Percentiles rank a stretch among this genome's conserved stretches.
Evolutionary conservation across 805 yeast genomes (phyloP).

Genomic region (Ogataea methanolica): DNA sequence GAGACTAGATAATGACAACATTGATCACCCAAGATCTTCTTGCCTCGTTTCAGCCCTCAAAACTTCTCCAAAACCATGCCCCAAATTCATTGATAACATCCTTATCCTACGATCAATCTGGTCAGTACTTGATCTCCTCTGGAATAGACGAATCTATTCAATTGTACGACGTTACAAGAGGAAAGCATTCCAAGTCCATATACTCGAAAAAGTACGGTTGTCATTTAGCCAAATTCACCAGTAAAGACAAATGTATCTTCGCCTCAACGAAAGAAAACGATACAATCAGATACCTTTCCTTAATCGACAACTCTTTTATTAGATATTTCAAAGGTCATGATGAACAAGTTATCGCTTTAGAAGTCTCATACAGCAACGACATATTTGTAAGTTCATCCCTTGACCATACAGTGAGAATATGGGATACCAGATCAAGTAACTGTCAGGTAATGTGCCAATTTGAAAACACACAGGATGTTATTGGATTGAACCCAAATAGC

Average conservation of each 20-base stretch:
- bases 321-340: conserved; percentile 89
- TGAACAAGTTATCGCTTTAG: conserved; percentile 66
- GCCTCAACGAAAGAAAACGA: conserved; percentile 81
- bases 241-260: conserved; percentile 59
- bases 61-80: conserved; percentile 38
- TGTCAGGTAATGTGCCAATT: conserved; percentile 59
- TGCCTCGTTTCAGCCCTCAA: conserved; percentile 29
- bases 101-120: conserved; percentile 77
- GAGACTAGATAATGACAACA: too few relatives aligned
- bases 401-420: conserved; percentile 76
- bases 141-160: conserved; percentile 83
- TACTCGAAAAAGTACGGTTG: conserved; percentile 91
- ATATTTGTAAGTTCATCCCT: conserved; percentile 53
- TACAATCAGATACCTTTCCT: conserved; percentile 67
- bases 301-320: conserved; percentile 72
- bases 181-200: conserved; percentile 62
- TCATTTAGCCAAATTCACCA: conserved; percentile 80
- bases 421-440: conserved; percentile 76
- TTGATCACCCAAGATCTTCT: not conserved
- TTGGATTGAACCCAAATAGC: conserved; percentile 83
- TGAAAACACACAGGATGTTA: conserved; percentile 30
- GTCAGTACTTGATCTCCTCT: conserved; percentile 68
- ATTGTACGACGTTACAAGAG: conserved; percentile 69
- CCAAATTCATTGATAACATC: conserved; percentile 56
- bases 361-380: conserved; percentile 67